A percentile compares a stretch with the other conserved stretches of the same genome.
These are phyloP conservation scores for Arthrobotrys pseudoclavata DNA, from an alignment of 2,329 filamentous ascomycete species.

Conservation along the genomic window DNA sequence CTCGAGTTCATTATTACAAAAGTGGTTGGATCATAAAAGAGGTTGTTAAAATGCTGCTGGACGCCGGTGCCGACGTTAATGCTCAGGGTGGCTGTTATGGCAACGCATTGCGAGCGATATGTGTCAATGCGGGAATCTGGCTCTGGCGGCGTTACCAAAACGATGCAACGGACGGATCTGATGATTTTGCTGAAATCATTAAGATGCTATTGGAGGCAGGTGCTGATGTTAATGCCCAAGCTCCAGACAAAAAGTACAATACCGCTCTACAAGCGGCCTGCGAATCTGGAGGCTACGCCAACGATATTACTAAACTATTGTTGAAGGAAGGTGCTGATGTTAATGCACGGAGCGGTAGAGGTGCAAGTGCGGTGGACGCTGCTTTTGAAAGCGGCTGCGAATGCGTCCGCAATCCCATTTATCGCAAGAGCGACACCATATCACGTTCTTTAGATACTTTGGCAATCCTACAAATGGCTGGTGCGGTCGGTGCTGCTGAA, in stretches of 20 bases:
- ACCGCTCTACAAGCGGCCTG: background rate
- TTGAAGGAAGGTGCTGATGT: background rate
- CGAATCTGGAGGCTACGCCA: too few relatives aligned
- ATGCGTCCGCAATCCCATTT: background rate
- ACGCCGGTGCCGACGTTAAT: slow-evolving; percentile 5
- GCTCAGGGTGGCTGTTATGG: background rate
- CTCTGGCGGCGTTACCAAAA: too few relatives aligned
- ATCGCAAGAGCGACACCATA: too few relatives aligned
- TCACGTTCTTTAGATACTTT: background rate
- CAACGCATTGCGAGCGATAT: background rate
- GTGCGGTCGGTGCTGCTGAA: background rate
- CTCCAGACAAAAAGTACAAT: background rate
- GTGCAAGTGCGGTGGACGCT: background rate
- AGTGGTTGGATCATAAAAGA: background rate
- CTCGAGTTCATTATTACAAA: too few relatives aligned
- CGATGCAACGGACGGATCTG: too few relatives aligned
- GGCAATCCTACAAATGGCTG: background rate
- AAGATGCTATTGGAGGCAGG: background rate
- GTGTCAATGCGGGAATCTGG: too few relatives aligned
- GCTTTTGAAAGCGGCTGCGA: background rate
- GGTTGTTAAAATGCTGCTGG: background rate
- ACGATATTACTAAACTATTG: background rate
- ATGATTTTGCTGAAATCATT: background rate
- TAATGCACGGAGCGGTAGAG: background rate
- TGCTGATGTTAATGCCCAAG: background rate